Evolutionary conservation across 164 flowering plant genomes (phyloP), one percentile per base, ranked within the genome.

Genomic region (Aristolochia fimbriata): DNA sequence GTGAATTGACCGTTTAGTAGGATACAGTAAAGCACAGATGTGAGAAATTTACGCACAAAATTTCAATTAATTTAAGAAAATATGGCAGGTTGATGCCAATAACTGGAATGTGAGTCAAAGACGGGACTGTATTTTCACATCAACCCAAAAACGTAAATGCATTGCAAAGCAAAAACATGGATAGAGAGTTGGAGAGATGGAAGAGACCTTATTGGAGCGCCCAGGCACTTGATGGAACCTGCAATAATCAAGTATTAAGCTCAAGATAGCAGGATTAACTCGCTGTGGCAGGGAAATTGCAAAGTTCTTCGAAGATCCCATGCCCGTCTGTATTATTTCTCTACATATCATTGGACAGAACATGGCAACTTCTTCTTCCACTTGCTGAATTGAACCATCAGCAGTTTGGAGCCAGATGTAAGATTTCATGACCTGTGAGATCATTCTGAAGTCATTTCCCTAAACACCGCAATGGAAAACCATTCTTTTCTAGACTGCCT

Each of bases 341-440:
- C 74, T 78, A 58, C 88, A 82, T 71, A 91, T 91, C 77, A 83
- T 69, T 43, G 97, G 97, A 58, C 97, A 88, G 71, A 80, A 83
- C 90, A 85, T 81, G 25, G 96, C 96, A 78, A 86, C 86, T 70
- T 91, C 96, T 77, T 86, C 83, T 74, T 91, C 97, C 8, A 88
- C 92, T 85, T 91, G 92, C 73, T 91, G 96, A 55, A 88, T 82
- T 60, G 92, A 86, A 62, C 90, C 97, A 81, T 91, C 96, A 58
- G 85, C 70, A 62, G 96, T 91, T 78, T 88, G 87, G 24, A 91
- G 82, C 97, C 97, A 91, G 43, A 91, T 80, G 57, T 76, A 91
- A 37, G 97, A 91, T 70, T 88, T 91, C 96, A 91, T 86, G 73
- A 62, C 75, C 80, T 79, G 47, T 49, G 47, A 50, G 62, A 30